A percentile compares a stretch with the other conserved stretches of the same genome.
These are phyloP conservation scores for Ashbya aceris DNA, from an alignment of 1,139 yeast genomes.

Conservation along the genomic window DNA sequence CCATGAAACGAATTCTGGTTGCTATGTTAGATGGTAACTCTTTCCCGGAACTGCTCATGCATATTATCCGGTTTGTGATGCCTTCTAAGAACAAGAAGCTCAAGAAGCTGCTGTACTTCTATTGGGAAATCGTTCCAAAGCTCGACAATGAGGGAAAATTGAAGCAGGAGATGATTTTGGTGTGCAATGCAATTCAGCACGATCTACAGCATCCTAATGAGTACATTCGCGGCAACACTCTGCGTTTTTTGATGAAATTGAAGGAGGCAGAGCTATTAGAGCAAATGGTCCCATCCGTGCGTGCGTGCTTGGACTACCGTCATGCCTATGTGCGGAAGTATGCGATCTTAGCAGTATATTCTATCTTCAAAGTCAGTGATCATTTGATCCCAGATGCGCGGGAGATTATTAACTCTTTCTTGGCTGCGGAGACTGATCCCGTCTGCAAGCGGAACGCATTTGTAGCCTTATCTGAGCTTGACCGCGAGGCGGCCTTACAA, in stretches of 20 bases:
- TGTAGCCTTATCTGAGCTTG: conserved; percentile 72
- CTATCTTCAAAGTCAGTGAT: conserved; percentile 73
- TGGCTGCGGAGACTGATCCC: conserved; percentile 79
- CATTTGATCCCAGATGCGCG: conserved; percentile 93
- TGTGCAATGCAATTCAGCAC: conserved; percentile 94
- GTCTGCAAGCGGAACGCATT: conserved; percentile 96
- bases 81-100: conserved; percentile 86
- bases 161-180: conserved; percentile 97
- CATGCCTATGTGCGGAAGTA: conserved; percentile 97
- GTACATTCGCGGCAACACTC: conserved; percentile 88
- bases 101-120: conserved; percentile 85
- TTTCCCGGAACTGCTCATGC: conserved; percentile 93
- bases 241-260: conserved; percentile 82
- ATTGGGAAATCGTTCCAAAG: conserved; percentile 98
- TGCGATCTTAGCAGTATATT: conserved; percentile 84
- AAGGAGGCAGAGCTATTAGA: conserved; percentile 91
- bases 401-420: conserved; percentile 64
- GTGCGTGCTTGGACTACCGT: conserved; percentile 87
- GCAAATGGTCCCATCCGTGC: conserved; percentile 87
- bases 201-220: conserved; percentile 98
- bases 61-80: conserved; percentile 93
- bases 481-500: conserved; percentile 75
- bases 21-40: conserved; percentile 90
- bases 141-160: conserved; percentile 79
- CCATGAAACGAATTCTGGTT: conserved; percentile 82